Evolutionary conservation across 1,139 yeast species (phyloP).

Genomic region (Candida dubliniensis): DNA sequence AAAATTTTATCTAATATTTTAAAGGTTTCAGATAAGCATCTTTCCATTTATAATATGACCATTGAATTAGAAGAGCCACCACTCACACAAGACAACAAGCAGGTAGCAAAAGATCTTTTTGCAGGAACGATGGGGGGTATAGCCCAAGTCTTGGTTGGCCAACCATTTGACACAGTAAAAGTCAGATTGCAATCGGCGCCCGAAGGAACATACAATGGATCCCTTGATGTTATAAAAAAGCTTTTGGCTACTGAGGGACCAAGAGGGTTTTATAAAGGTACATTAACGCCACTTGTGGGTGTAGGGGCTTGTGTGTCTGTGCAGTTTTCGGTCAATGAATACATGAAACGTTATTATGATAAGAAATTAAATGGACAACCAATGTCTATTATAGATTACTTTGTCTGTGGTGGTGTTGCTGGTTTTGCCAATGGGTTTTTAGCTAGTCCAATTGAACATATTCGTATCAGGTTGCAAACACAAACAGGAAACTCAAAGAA

Average conservation of each 20-base stretch:
- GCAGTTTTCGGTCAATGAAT: constrained; percentile 81
- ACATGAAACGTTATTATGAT: constrained; percentile 76
- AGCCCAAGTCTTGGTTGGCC: constrained; percentile 93
- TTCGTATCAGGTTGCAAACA: constrained; percentile 86
- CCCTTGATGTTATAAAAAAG: constrained; percentile 72
- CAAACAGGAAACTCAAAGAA: constrained; percentile 54
- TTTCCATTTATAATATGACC: constrained; percentile 25
- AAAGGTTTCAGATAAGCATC: no score
- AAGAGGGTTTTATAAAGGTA: constrained; percentile 84
- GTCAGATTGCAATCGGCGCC: constrained; percentile 87
- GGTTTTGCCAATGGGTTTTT: constrained; percentile 86
- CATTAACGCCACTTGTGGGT: constrained; percentile 79
- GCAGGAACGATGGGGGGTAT: constrained; percentile 95
- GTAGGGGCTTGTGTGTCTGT: constrained; percentile 94
- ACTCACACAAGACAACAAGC: constrained; percentile 37
- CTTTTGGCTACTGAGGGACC: constrained; percentile 75
- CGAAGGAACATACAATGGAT: constrained; percentile 70
- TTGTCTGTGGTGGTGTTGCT: constrained; percentile 80
- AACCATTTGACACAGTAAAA: constrained; percentile 93
- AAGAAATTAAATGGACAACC: constrained; percentile 41
- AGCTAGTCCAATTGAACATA: constrained; percentile 91
- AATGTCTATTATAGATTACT: constrained; percentile 58
- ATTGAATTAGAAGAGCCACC: constrained; percentile 51
- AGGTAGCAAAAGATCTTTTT: constrained; percentile 76
- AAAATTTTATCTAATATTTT: no score